These are phyloP conservation scores for Juglanconis sp. DNA, from an alignment of 2,329 filamentous ascomycete species.

Conservation along the genomic window DNA sequence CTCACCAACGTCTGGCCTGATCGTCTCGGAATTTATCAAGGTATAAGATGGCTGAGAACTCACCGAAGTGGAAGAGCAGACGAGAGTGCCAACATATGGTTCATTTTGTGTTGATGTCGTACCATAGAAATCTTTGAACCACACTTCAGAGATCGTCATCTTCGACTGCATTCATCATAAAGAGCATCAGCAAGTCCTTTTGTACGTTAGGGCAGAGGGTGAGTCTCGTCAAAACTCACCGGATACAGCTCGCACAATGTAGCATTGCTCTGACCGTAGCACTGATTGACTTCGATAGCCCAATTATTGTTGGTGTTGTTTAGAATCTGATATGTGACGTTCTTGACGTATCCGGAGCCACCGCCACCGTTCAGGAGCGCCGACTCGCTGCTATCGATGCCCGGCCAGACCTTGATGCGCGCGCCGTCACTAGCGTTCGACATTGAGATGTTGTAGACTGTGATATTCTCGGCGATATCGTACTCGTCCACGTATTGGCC, in stretches of 20 bases:
- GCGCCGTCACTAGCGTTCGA: slow-evolving; percentile 52
- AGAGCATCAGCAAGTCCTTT: background rate
- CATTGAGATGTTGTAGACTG: slow-evolving; percentile 47
- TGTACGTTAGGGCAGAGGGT: background rate
- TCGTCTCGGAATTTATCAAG: background rate
- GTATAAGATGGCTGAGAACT: background rate
- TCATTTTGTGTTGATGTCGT: background rate
- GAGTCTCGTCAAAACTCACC: slow-evolving; percentile 8
- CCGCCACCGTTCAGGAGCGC: slow-evolving; percentile 12
- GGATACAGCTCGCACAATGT: slow-evolving; percentile 32
- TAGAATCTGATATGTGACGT: slow-evolving; percentile 56
- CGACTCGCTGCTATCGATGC: slow-evolving; percentile 23
- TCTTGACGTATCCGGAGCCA: slow-evolving; percentile 12
- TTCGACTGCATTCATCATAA: background rate
- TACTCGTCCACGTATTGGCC: slow-evolving; percentile 56
- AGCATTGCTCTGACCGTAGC: slow-evolving; percentile 43
- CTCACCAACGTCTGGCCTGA: too few species aligned
- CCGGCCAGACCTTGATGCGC: slow-evolving; percentile 58
- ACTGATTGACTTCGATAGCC: slow-evolving; percentile 60
- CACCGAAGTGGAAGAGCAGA: background rate
- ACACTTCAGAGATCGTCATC: slow-evolving; percentile 5
- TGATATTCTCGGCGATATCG: slow-evolving; percentile 58
- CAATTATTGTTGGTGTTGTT: slow-evolving; percentile 55
- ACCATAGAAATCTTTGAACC: slow-evolving; percentile 1
- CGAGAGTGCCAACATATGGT: slow-evolving; percentile 1